Percentiles rank a stretch among this genome's conserved stretches.
phyloP scores from a whole-genome alignment of 2,329 filamentous ascomycete species.

The Phaeophleospora eucalypticola region DNA sequence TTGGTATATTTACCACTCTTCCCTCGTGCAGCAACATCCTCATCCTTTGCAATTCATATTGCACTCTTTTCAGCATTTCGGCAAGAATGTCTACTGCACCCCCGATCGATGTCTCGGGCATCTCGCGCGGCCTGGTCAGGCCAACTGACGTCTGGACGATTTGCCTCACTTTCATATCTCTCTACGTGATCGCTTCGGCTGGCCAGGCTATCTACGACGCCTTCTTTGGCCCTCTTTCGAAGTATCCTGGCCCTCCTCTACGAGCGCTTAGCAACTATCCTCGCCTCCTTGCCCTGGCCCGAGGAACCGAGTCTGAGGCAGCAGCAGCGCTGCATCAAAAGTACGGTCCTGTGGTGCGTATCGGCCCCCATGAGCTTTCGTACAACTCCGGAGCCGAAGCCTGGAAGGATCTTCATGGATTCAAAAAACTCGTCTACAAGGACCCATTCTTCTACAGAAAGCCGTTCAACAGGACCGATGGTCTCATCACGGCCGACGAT shows the following conservation, averaged over 20 bases:
- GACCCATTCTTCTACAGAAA: constrained; percentile 22
- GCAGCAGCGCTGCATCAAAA: constrained; percentile 29
- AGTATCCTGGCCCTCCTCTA: constrained; percentile 41
- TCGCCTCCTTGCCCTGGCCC: constrained; percentile 9
- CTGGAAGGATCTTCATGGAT: constrained; percentile 29
- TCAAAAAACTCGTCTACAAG: constrained; percentile 21
- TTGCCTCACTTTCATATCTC: constrained; percentile 6
- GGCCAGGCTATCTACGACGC: constrained; percentile 34
- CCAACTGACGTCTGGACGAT: constrained; percentile 7
- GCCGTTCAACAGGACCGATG: constrained; percentile 19
- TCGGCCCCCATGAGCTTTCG: constrained; percentile 38
- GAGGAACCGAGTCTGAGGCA: constrained; percentile 17
- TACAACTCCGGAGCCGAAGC: constrained; percentile 27
- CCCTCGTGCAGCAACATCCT: too few species aligned
- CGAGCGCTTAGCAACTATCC: constrained; percentile 23
- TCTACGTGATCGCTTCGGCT: constrained; percentile 17
- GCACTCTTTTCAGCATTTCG: too few species aligned
- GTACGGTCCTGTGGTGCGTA: constrained; percentile 39
- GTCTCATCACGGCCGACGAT: constrained; percentile 25
- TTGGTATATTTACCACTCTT: too few species aligned
- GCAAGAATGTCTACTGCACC: background rate
- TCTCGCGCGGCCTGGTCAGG: background rate
- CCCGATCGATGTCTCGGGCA: background rate
- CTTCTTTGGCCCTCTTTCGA: constrained; percentile 42
- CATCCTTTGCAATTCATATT: too few species aligned